phyloP scores from a whole-genome alignment of 2,329 filamentous ascomycete species.

The Pestalotiopsis sp. region DNA sequence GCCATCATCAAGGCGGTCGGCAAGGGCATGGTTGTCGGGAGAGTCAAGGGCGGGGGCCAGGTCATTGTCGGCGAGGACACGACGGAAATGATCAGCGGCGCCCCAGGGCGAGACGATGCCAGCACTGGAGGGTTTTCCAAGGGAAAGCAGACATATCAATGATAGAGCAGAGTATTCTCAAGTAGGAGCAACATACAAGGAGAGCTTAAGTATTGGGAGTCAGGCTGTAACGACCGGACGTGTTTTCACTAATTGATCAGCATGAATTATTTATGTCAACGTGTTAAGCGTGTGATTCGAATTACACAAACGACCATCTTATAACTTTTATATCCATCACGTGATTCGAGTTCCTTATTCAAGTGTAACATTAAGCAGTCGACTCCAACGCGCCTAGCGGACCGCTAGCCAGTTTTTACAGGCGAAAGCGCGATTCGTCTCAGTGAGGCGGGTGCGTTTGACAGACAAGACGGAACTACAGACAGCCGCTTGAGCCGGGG shows the following conservation, averaged over 20 bases:
- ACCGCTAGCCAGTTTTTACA: neutral
- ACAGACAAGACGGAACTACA: neutral
- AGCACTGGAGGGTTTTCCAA: slow-evolving; percentile 23
- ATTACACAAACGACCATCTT: neutral
- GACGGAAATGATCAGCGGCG: neutral
- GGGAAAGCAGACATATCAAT: slow-evolving; percentile 19
- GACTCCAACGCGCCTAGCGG: neutral
- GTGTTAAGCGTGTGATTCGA: too few species aligned
- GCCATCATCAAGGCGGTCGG: slow-evolving; percentile 94
- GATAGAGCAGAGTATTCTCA: slow-evolving; percentile 6
- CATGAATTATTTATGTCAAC: too few species aligned
- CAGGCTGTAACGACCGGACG: too few species aligned
- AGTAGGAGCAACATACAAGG: too few species aligned
- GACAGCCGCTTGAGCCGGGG: neutral
- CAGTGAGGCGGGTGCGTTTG: neutral
- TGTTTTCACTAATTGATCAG: too few species aligned
- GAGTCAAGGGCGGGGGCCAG: slow-evolving; percentile 74
- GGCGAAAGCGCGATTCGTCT: neutral
- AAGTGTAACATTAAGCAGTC: neutral
- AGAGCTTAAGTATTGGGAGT: too few species aligned
- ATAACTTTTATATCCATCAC: slow-evolving; percentile 9
- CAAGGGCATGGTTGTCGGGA: slow-evolving; percentile 92
- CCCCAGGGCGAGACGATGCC: slow-evolving; percentile 20
- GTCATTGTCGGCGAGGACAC: slow-evolving; percentile 67
- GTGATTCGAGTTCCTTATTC: neutral